Base-by-base conservation (phyloP, 179 eudicot genomes). In the Carnegiea gigantea region DNA sequence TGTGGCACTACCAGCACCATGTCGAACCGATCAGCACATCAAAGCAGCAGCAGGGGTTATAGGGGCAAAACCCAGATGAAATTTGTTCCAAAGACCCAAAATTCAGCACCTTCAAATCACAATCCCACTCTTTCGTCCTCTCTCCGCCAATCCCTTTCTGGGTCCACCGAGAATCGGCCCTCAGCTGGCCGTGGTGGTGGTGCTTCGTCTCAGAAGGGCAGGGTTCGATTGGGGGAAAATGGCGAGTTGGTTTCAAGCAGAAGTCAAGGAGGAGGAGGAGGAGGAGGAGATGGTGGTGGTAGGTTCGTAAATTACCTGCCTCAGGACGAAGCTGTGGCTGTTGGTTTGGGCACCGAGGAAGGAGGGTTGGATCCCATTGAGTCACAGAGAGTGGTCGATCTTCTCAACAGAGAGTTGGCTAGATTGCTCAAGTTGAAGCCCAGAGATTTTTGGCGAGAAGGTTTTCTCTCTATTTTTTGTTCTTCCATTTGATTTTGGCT, bases 291-390 rank as follows among this genome's bases (percentile, higher is more conserved):
- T 36, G 83, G 73, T 11, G 88, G 90, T 79, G 93, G 94, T 79
- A 89, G 79, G 83, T 95, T 94, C 74, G 95, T 95, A 5, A 86
- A 88, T 86, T 95, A 91, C 84, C 83, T 95, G 82, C 97, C 99
- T 0, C 99, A 95, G 76, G 99, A 95, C 77, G 99, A 95, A 85
- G 99, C 99, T 2, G 97, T 95, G 24, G 99, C 99, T 4, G 86
- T 92, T 4, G 99, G 99, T 40, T 76, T 92, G 14, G 87, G 93
- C n/a, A 91, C 92, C 9, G 92, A 89, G 1, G 87, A 93, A 51
- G 99, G 97, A 28, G 99, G 90, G 21, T 84, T 89, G 81, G 98
- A 96, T 83, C 90, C 97, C 0, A 83, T 92, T 38, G 97, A 92
- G 84, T 92, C 99, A 0, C 98, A 96, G 79, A 84, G 91, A 9